Evolutionary conservation across 148 eudicot species (phyloP), one percentile per base, ranked within the genome.

Genomic region (Rhododendron henanense): DNA sequence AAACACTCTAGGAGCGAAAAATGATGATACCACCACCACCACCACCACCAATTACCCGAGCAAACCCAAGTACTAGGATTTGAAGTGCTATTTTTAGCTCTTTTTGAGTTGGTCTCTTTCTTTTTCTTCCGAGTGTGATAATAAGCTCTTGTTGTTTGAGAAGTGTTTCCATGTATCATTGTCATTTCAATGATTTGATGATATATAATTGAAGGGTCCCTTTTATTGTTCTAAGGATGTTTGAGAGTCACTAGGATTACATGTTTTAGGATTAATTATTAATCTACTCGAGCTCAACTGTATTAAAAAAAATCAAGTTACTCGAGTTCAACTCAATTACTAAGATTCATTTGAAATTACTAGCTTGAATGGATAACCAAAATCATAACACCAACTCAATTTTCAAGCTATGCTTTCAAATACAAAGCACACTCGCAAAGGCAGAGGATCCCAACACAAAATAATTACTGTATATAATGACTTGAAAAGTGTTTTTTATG

Each of bases 1-100:
- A 85, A 94, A 86, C 90, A 91, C 96, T 41, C 21, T 53, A 14
- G 85, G 85, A 33, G 59, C 79, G 44, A 92, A 85, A 9, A 67
- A 67, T 82, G 81, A 79, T 28, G 4, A 88, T 2, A 33, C n/a
- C 69, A 76, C 28, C 84, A 55, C 14, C n/a, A n/a, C n/a, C 51
- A 35, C 73, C 84, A 47, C 18, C 53, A 31, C 19, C 73, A 69
- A 71, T 65, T 9, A 28, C 81, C 39, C 33, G 1, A 67, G 48
- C 67, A 51, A 45, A 71, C 44, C 84, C 85, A 23, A 79, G 83
- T 83, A 39, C 45, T 9, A 71, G 57, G 57, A 9, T 67, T 83
- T 83, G 75, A 83, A 78, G 65, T 11, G 28, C 15, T n/a, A 10
- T 76, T 45, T 77, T 39, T 18, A 59, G 8, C 25, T 10, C 81